Evolutionary conservation across 306 rosid genomes (phyloP).

Genomic region (Dalbergia cultrata): DNA sequence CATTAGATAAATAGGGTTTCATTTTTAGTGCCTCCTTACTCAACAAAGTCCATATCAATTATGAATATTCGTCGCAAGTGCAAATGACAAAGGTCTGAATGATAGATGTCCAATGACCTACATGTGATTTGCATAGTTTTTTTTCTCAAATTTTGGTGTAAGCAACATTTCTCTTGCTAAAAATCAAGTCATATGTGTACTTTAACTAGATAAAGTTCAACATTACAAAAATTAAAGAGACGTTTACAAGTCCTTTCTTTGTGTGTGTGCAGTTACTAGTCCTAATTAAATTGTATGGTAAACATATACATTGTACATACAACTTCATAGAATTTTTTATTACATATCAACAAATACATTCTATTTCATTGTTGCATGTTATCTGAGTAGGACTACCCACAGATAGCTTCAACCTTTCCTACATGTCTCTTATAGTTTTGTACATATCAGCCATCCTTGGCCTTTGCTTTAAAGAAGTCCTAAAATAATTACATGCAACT

Average conservation of each 20-base stretch:
- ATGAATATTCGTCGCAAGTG: neutral
- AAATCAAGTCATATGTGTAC: neutral
- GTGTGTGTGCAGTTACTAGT: neutral
- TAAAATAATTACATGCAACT: slow-evolving; percentile 50
- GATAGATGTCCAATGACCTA: too few species aligned
- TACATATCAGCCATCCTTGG: slow-evolving; percentile 50
- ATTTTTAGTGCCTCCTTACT: too few species aligned
- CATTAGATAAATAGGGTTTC: too few species aligned
- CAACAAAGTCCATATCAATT: neutral
- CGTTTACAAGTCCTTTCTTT: too few species aligned
- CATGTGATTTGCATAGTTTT: too few species aligned
- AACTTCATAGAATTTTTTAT: neutral
- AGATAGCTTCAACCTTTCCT: slow-evolving; percentile 23
- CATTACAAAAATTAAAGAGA: neutral
- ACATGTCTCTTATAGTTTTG: slow-evolving; percentile 21
- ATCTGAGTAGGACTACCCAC: neutral
- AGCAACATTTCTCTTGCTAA: neutral
- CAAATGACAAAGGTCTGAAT: too few species aligned
- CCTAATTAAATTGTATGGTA: neutral
- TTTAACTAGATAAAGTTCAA: neutral
- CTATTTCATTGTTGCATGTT: neutral
- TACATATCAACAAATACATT: slow-evolving; percentile 26
- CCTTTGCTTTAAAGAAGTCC: slow-evolving; percentile 31
- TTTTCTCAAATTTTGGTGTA: too few species aligned
- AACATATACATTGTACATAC: neutral